Percentiles rank a stretch among this genome's conserved stretches.
phyloP scores from a whole-genome alignment of 108 stramenopile species.

The Pseudonitzschia delicatissima region DNA sequence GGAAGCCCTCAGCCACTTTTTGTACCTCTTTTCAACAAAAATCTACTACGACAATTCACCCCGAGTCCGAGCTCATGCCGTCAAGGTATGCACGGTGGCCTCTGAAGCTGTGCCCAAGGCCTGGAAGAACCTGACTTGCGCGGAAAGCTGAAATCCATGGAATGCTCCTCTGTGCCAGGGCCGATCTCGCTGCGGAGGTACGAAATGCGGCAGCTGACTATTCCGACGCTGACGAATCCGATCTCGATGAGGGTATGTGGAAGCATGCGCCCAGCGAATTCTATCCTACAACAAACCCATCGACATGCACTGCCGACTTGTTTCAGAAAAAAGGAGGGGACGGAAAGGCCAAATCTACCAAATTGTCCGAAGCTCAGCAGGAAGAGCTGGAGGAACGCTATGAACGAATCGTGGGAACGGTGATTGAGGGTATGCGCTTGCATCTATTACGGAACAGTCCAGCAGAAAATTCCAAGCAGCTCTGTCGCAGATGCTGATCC shows the following conservation, averaged over 20 bases:
- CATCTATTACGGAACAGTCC: slow-evolving; percentile 20
- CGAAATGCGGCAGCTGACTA: slow-evolving; percentile 2
- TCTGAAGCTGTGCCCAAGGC: slow-evolving; percentile 40
- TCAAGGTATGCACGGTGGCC: slow-evolving; percentile 30
- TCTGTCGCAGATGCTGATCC: slow-evolving; percentile 2
- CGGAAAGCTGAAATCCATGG: slow-evolving; percentile 31
- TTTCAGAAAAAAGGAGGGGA: slow-evolving; percentile 34
- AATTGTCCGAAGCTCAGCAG: slow-evolving; percentile 39
- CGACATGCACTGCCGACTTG: slow-evolving; percentile 39
- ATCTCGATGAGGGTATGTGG: slow-evolving; percentile 30
- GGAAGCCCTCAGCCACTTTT: slow-evolving; percentile 42
- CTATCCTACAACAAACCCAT: slow-evolving; percentile 36
- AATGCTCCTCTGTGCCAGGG: slow-evolving; percentile 32
- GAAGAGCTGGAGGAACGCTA: slow-evolving; percentile 75
- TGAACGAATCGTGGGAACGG: slow-evolving; percentile 57
- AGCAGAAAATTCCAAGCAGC: background rate
- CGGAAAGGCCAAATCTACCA: background rate
- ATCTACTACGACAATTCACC: slow-evolving; percentile 41
- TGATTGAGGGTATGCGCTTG: slow-evolving; percentile 34
- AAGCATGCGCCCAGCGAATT: slow-evolving; percentile 36
- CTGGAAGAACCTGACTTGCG: slow-evolving; percentile 11
- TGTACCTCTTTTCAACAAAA: slow-evolving; percentile 45
- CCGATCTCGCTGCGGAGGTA: slow-evolving; percentile 41
- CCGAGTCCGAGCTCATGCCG: slow-evolving; percentile 34
- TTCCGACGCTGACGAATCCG: background rate